Evolutionary conservation across 1,139 yeast genomes (phyloP).

Genomic region (Lodderomyces theae): DNA sequence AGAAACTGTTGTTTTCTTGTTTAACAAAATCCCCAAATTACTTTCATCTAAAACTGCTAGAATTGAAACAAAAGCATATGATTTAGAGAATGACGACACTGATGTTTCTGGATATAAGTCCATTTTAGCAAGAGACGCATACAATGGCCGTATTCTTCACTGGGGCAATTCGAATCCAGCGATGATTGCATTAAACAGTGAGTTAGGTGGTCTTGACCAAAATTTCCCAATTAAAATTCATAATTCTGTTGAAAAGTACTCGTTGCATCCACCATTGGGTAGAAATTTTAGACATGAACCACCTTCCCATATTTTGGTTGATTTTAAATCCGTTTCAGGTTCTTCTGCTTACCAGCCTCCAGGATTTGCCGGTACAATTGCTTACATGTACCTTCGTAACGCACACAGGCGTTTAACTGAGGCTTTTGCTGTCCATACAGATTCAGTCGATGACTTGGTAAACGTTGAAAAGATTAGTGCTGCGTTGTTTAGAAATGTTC

Average conservation of each 20-base stretch:
- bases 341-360: constrained; percentile 61
- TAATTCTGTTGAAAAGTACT: constrained; percentile 28
- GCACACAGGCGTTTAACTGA: constrained; percentile 69
- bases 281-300: constrained; percentile 48
- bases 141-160: constrained; percentile 61
- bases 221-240: constrained; percentile 60
- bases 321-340: constrained; percentile 70
- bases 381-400: constrained; percentile 70
- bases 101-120: constrained; percentile 80
- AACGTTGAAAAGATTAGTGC: constrained; percentile 70
- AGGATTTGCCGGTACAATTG: constrained; percentile 70
- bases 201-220: constrained; percentile 69
- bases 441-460: constrained; percentile 56
- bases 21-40: constrained; percentile 67
- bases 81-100: constrained; percentile 41
- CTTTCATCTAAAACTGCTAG: constrained; percentile 49
- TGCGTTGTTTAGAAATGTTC: constrained; percentile 75
- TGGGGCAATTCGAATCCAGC: constrained; percentile 46
- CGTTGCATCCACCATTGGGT: constrained; percentile 45
- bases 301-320: constrained; percentile 78
- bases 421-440: constrained; percentile 70
- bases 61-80: constrained; percentile 37
- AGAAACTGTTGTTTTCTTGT: constrained; percentile 57
- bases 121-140: constrained; percentile 59
- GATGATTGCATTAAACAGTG: constrained; percentile 65